Evolutionary conservation across 2,329 filamentous ascomycete species (phyloP), one percentile per base, ranked within the genome.

Genomic region (Pyrenophora seminiperda): DNA sequence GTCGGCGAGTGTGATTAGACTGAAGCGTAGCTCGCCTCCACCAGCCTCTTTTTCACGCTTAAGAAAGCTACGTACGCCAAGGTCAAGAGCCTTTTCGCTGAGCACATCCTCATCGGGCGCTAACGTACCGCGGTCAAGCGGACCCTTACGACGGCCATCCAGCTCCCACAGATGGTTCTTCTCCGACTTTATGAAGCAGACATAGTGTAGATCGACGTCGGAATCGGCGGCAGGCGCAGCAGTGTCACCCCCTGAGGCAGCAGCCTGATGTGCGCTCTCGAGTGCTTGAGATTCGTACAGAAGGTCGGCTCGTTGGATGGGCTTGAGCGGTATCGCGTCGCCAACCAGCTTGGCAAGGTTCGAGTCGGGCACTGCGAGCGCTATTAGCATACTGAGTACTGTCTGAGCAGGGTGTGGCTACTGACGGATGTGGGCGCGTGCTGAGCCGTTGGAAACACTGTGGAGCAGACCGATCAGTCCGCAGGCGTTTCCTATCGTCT

Each of bases 401-500:
- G 14, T 20, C 15, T 40, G 15, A 15, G 4, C 22, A 5, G 11
- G 9, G 20, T 17, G 32, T 33, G 17, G 20, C 24, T 34, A 64
- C 68, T 39, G 27, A 71, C 70, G 60, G 45, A 73, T 68, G 42
- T 70, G 53, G 11, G 63, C 47, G 42, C 83, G 78, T 2, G 91
- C 88, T 2, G 81, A 80, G 1, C 92, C 92, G 71, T 97, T 99
- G 27, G 83, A 82, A 0, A 91, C 85, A 18, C 88, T 89, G 70
- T 99, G 94, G 33, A 97, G 75, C 38, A 99, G 75, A 0, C 90
- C 94, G 79, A 97, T 96, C 45, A 96, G 77, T 0, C 94, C 94
- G 74, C 94, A 97, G 3, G 94, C 91, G 72, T 97, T 96, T 52
- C 88, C 85, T 63, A 97, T 97, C 0, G 93, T 97, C 78, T 97